Percentiles rank a stretch among this genome's conserved stretches.
Evolutionary conservation across 176 grass and related monocot species (phyloP).

Genomic region (Oryza meridionalis): DNA sequence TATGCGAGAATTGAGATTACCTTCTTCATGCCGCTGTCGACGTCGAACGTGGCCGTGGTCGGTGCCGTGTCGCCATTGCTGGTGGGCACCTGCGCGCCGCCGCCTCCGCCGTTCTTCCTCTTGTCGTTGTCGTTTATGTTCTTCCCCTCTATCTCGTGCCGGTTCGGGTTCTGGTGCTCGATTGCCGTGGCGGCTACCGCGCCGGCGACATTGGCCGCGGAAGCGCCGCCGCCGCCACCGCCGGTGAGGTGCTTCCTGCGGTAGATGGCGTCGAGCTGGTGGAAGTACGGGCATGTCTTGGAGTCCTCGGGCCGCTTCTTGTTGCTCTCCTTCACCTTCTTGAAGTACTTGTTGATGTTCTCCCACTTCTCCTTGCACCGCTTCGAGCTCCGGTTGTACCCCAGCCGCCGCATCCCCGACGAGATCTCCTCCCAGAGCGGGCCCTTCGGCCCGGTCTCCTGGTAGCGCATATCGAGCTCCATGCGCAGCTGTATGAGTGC

Average conservation of each 20-base stretch:
- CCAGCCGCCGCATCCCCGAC: slow-evolving; percentile 66
- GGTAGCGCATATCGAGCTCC: slow-evolving; percentile 75
- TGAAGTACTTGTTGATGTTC: slow-evolving; percentile 99
- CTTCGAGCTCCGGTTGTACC: slow-evolving; percentile 86
- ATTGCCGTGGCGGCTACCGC: not conserved
- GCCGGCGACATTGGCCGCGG: slow-evolving; percentile 19
- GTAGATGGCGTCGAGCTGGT: slow-evolving; percentile 89
- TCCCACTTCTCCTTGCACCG: slow-evolving; percentile 99
- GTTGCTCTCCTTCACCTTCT: slow-evolving; percentile 97
- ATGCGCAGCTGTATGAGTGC: slow-evolving; percentile 84
- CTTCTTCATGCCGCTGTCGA: slow-evolving; percentile 34
- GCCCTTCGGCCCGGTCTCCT: slow-evolving; percentile 76
- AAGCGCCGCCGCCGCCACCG: not conserved
- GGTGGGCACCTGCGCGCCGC: slow-evolving; percentile 9
- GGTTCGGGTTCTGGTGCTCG: slow-evolving; percentile 17
- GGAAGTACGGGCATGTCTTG: slow-evolving; percentile 97
- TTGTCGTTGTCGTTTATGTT: slow-evolving; percentile 54
- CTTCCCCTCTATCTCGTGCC: slow-evolving; percentile 55
- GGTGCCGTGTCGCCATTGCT: slow-evolving; percentile 41
- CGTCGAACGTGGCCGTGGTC: slow-evolving; percentile 20
- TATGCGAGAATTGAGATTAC: slow-evolving; percentile 25
- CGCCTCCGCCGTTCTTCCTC: slow-evolving; percentile 50
- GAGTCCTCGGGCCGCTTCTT: slow-evolving; percentile 89
- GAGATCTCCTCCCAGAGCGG: slow-evolving; percentile 97
- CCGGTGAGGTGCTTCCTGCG: slow-evolving; percentile 48